Evolutionary conservation across 2,329 filamentous ascomycete genomes (phyloP).

Genomic region (Chalaropsis thielavioides): DNA sequence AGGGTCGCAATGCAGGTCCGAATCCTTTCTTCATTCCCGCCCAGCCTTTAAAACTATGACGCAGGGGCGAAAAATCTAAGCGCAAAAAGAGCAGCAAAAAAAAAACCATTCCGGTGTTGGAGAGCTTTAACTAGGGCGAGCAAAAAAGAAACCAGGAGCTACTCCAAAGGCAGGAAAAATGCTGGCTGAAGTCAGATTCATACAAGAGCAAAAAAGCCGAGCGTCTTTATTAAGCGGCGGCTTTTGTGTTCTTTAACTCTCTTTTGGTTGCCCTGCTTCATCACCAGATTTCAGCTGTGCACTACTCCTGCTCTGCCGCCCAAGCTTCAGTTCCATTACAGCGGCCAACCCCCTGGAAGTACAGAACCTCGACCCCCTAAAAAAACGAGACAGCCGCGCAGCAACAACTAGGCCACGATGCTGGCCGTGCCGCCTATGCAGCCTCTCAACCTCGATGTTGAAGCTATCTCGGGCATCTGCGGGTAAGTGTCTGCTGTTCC

Average conservation of each 20-base stretch:
- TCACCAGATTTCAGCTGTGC: not conserved
- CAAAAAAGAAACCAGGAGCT: not conserved
- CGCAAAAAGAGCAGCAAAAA: not conserved
- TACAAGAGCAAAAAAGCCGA: not conserved
- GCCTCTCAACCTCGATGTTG: conserved; percentile 62
- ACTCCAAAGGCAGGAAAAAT: not conserved
- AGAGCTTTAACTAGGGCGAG: not conserved
- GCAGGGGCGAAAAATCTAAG: not conserved
- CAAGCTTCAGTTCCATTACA: not conserved
- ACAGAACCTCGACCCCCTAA: not conserved
- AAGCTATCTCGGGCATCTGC: conserved; percentile 83
- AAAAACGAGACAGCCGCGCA: not conserved
- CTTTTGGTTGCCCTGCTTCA: not conserved
- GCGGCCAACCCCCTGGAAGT: not conserved
- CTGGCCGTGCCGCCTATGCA: conserved; percentile 32
- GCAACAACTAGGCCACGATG: not conserved
- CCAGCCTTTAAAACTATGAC: not conserved
- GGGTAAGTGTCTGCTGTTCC: conserved; percentile 39
- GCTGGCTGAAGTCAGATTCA: not conserved
- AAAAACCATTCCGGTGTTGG: not conserved
- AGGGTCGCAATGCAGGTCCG: not conserved
- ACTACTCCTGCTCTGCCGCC: not conserved
- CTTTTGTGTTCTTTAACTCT: not conserved
- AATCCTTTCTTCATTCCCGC: not conserved
- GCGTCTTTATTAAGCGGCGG: not conserved